phyloP scores from a whole-genome alignment of 2,329 filamentous ascomycete genomes.

The Nakataea oryzae region DNA sequence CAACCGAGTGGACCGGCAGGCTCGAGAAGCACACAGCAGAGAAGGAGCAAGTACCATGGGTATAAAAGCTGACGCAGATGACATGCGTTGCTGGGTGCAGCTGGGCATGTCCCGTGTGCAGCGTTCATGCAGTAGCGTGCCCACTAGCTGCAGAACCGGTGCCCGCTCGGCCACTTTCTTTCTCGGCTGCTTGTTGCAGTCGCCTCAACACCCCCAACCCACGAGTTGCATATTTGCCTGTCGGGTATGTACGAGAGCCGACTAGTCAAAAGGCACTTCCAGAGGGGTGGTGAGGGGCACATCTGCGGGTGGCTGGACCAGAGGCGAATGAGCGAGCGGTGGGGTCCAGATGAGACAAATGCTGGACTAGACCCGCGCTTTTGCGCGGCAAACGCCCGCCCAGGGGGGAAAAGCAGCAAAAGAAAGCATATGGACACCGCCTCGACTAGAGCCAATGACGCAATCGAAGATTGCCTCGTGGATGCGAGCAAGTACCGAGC shows the following conservation, averaged over 20 bases:
- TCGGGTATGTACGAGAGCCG: neutral
- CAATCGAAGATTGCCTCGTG: neutral
- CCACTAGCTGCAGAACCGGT: neutral
- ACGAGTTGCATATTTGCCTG: neutral
- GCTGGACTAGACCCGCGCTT: neutral
- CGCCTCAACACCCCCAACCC: slow-evolving; percentile 2
- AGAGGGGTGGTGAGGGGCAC: neutral
- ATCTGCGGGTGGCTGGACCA: neutral
- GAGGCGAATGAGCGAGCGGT: neutral
- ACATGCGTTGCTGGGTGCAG: slow-evolving; percentile 1
- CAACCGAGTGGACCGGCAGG: neutral
- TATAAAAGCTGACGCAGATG: slow-evolving; percentile 3
- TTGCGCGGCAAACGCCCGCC: neutral
- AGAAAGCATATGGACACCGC: slow-evolving; percentile 18
- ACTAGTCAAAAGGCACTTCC: neutral
- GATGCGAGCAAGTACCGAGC: neutral
- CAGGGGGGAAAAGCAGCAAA: neutral
- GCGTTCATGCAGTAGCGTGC: slow-evolving; percentile 2
- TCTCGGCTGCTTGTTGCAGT: neutral
- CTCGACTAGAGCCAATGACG: neutral
- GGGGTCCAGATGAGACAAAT: neutral
- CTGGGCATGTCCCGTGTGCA: slow-evolving; percentile 3
- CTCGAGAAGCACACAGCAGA: neutral
- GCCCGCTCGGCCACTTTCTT: neutral
- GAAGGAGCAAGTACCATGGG: too few relatives aligned